Conservation (phyloP, 129 eudicot species). For the Sambucus nigra region DNA sequence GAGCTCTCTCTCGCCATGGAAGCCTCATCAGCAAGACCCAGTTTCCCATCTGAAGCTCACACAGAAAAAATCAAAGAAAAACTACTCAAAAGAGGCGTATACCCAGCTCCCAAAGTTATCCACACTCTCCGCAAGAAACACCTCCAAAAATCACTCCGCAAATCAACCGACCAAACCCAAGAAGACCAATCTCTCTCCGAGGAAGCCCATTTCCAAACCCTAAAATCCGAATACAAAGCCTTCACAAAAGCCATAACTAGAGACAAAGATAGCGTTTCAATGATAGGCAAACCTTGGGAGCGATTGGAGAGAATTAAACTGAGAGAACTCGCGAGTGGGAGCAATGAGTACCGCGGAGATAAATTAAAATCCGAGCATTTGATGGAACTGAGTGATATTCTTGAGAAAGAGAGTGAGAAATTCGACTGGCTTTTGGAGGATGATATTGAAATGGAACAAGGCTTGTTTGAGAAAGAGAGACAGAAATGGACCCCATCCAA, state of each 20-base stretch:
- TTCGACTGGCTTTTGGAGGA: slow-evolving; percentile 71
- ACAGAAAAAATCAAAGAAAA: slow-evolving; percentile 43
- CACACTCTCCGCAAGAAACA: slow-evolving; percentile 85
- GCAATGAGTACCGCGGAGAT: slow-evolving; percentile 29
- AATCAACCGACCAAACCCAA: slow-evolving; percentile 25
- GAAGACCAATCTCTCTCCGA: slow-evolving; percentile 28
- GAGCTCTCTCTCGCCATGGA: too few species aligned
- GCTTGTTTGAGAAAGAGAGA: slow-evolving; percentile 26
- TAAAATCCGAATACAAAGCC: slow-evolving; percentile 57
- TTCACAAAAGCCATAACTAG: slow-evolving; percentile 38
- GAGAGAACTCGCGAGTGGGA: slow-evolving; percentile 42
- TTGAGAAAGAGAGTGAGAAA: slow-evolving; percentile 54
- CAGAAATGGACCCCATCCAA: slow-evolving; percentile 26
- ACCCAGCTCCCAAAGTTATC: slow-evolving; percentile 82
- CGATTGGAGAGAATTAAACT: slow-evolving; percentile 45
- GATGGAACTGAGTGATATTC: slow-evolving; percentile 65
- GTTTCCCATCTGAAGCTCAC: slow-evolving; percentile 24
- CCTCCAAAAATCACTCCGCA: slow-evolving; percentile 53
- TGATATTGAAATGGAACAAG: slow-evolving; percentile 58
- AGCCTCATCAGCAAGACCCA: slow-evolving; percentile 40
- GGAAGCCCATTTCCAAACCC: slow-evolving; percentile 41
- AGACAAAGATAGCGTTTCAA: slow-evolving; percentile 12
- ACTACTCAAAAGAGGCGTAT: slow-evolving; percentile 42
- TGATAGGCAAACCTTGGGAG: slow-evolving; percentile 90
- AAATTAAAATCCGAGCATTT: slow-evolving; percentile 50